Evolutionary conservation across 2,329 filamentous ascomycete genomes (phyloP), one percentile per base, ranked within the genome.

Genomic region (Rhinocladiella similis): DNA sequence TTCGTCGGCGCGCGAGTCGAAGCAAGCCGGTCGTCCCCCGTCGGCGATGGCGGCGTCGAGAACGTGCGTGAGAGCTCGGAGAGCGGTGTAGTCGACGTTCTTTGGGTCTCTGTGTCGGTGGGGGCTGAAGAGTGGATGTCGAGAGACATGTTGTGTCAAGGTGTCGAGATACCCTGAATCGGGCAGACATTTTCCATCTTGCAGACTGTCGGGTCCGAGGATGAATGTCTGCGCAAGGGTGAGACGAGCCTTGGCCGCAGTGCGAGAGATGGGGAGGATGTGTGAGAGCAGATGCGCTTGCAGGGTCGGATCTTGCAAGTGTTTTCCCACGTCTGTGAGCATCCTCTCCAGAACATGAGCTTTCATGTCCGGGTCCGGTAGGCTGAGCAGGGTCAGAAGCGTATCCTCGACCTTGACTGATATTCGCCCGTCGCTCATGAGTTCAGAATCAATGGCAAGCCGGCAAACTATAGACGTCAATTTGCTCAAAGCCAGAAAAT

Each of bases 31-130:
- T 56, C 62, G 65, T 53, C 54, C 63, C 1, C 82, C 89, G 56
- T 87, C 83, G 57, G 90, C 89, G 50, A 97, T 78, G 14, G 84
- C 87, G 38, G 90, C 82, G 67, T 94, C 87, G 4, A 97, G 80
- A 18, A 95, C 80, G 2, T 80, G 73, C 3, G 89, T 77, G 14
- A 85, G 78, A 2, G 88, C 85, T 33, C 80, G 77, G 1, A 97
- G 80, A 53, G 86, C 79, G 14, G 78, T 75, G 71, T 89, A 96
- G 71, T 96, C 75, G 14, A 72, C 71, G 12, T 57, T 39, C 42
- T 47, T 53, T 6, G 47, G 22, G 13, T 42, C 49, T 39, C 53
- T 59, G 33, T 52, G 56, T 35, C 49, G 47, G 47, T 51, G 41
- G 42, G 59, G 59, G 43, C 59, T 47, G 38, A 62, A 66, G 16